These are phyloP conservation scores for Eucalyptus pauciflora DNA, from an alignment of 345 rosid species.

Conservation along the genomic window DNA sequence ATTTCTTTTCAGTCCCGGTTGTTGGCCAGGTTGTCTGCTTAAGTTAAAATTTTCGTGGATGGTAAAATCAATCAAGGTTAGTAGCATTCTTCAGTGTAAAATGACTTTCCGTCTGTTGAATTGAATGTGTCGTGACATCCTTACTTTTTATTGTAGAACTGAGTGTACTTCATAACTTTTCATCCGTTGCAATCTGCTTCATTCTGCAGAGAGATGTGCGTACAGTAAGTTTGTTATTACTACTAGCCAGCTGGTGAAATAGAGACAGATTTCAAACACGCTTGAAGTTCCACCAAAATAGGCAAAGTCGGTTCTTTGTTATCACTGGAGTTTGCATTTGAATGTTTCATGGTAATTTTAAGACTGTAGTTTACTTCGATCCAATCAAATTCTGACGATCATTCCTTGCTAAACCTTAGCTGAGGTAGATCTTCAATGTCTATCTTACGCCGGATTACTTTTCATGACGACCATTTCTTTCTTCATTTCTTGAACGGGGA, in stretches of 20 bases:
- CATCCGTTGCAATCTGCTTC: background rate
- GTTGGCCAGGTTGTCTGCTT: background rate
- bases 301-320: background rate
- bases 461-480: background rate
- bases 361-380: background rate
- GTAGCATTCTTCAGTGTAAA: background rate
- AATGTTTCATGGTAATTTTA: background rate
- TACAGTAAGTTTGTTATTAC: background rate
- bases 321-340: background rate
- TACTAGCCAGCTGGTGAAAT: background rate
- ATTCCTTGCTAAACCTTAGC: background rate
- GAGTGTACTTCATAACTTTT: background rate
- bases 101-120: background rate
- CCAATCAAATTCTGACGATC: background rate
- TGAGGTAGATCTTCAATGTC: background rate
- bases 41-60: background rate
- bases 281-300: background rate
- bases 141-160: background rate
- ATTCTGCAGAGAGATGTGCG: background rate
- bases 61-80: background rate
- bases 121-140: background rate
- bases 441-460: background rate
- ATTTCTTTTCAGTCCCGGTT: background rate
- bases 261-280: background rate
- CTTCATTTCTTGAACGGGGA: background rate